Evolutionary conservation across 2,329 filamentous ascomycete genomes (phyloP).

Genomic region (Trichoderma brevicompactum): DNA sequence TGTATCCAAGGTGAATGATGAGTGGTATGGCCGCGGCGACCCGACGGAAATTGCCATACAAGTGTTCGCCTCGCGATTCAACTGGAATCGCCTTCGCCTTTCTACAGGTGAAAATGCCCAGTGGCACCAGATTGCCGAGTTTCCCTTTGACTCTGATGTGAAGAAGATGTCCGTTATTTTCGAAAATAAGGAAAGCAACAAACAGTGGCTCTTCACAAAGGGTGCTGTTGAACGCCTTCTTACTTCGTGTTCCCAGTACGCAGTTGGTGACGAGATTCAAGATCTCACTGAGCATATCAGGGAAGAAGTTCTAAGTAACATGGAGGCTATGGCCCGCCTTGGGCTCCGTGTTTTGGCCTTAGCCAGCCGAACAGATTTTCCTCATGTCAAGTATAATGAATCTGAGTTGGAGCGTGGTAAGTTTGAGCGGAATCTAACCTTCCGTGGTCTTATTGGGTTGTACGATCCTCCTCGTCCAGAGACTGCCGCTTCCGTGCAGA

Average conservation of each 20-base stretch:
- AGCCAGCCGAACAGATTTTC: background rate
- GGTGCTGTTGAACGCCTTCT: background rate
- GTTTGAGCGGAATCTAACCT: background rate
- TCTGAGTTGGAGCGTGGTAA: background rate
- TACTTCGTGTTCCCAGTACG: background rate
- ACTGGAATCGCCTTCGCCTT: slow-evolving; percentile 61
- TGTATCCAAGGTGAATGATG: slow-evolving; percentile 57
- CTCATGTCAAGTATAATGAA: background rate
- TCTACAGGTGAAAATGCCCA: slow-evolving; percentile 67
- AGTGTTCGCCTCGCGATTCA: slow-evolving; percentile 72
- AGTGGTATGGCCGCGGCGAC: slow-evolving; percentile 68
- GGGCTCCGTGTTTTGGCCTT: background rate
- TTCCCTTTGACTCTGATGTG: background rate
- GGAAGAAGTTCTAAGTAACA: background rate
- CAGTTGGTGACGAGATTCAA: no score
- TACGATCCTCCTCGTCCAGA: background rate
- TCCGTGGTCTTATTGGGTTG: background rate
- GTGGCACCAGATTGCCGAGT: background rate
- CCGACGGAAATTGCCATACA: slow-evolving; percentile 73
- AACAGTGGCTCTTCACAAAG: background rate
- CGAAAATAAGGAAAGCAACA: background rate
- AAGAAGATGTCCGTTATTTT: background rate
- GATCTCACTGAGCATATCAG: background rate
- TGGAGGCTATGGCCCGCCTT: background rate
- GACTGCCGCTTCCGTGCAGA: background rate